These are phyloP conservation scores for Mycena amicta DNA, from an alignment of 768 basidiomycete species.

Conservation along the genomic window DNA sequence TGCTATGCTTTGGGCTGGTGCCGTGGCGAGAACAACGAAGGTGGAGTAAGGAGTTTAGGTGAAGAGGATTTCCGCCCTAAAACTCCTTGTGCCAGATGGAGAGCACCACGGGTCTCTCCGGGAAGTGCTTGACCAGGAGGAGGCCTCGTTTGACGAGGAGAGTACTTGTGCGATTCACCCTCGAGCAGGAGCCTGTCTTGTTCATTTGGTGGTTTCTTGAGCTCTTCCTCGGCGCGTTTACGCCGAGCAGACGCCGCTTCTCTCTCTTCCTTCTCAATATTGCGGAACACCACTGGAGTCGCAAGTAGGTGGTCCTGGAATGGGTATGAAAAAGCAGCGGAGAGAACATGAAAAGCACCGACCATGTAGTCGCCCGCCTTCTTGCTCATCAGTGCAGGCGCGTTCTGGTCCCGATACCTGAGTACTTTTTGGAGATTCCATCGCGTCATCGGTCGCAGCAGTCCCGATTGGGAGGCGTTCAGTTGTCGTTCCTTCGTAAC, in stretches of 20 bases:
- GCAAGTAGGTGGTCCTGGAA: conserved; percentile 69
- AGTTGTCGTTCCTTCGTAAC: conserved; percentile 52
- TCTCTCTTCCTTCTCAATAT: conserved; percentile 44
- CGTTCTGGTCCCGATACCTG: conserved; percentile 54
- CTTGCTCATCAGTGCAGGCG: conserved; percentile 48
- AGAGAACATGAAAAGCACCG: conserved; percentile 32
- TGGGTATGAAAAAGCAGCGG: neutral
- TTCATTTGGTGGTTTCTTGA: conserved; percentile 28
- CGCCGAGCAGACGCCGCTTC: conserved; percentile 20
- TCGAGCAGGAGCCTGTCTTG: conserved; percentile 30
- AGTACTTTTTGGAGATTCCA: conserved; percentile 79
- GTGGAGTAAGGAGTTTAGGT: conserved; percentile 21
- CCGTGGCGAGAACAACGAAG: conserved; percentile 4
- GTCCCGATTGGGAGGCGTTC: conserved; percentile 35
- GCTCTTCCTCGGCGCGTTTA: conserved; percentile 2
- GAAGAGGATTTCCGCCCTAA: conserved; percentile 35
- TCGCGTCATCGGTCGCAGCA: conserved; percentile 65
- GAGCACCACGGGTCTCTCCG: conserved; percentile 58
- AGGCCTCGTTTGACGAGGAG: conserved; percentile 2
- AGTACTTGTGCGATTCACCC: conserved; percentile 29
- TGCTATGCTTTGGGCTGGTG: conserved; percentile 28
- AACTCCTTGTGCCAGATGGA: conserved; percentile 57
- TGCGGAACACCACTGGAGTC: conserved; percentile 55
- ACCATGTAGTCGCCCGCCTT: conserved; percentile 72
- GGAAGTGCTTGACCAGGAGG: conserved; percentile 58